A percentile compares a stretch with the other conserved stretches of the same genome.
Conservation (phyloP, 2,329 filamentous ascomycete species). For the Diaporthe citri region DNA sequence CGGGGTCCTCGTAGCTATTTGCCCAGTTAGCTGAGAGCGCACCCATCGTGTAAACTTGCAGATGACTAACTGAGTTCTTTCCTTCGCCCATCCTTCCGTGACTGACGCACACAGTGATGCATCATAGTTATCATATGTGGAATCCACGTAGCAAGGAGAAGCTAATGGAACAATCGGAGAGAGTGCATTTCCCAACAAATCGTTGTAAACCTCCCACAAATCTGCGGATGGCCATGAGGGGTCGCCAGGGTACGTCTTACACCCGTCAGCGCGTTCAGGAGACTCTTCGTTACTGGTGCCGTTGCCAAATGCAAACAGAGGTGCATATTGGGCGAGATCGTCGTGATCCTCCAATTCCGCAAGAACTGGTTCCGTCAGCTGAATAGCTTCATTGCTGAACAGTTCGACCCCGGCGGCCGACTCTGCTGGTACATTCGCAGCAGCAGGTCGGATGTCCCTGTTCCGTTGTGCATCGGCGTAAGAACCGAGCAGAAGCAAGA, state of each 20-base stretch:
- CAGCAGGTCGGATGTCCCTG: background rate
- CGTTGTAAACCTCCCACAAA: constrained; percentile 48
- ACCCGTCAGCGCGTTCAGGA: constrained; percentile 44
- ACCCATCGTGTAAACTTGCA: background rate
- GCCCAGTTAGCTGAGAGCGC: background rate
- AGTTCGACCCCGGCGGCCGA: background rate
- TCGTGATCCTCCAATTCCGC: constrained; percentile 48
- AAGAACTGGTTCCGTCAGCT: constrained; percentile 51
- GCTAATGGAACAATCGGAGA: constrained; percentile 51
- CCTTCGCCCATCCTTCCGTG: constrained; percentile 47
- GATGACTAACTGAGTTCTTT: constrained; percentile 44
- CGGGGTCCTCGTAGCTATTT: constrained; percentile 50
- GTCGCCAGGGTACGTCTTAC: constrained; percentile 53
- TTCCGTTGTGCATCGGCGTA: background rate
- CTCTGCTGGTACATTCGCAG: background rate
- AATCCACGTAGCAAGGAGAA: constrained; percentile 48
- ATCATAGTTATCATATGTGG: constrained; percentile 42
- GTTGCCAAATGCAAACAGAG: constrained; percentile 51
- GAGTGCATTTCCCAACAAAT: constrained; percentile 47
- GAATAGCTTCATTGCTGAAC: constrained; percentile 23
- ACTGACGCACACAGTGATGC: constrained; percentile 46
- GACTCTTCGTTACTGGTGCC: constrained; percentile 42
- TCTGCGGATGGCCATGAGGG: constrained; percentile 46
- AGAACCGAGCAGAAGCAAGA: background rate
- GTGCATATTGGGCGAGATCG: constrained; percentile 45